Conservation (phyloP, 176 grass and related monocot species). For the Carex myosuroides region DNA sequence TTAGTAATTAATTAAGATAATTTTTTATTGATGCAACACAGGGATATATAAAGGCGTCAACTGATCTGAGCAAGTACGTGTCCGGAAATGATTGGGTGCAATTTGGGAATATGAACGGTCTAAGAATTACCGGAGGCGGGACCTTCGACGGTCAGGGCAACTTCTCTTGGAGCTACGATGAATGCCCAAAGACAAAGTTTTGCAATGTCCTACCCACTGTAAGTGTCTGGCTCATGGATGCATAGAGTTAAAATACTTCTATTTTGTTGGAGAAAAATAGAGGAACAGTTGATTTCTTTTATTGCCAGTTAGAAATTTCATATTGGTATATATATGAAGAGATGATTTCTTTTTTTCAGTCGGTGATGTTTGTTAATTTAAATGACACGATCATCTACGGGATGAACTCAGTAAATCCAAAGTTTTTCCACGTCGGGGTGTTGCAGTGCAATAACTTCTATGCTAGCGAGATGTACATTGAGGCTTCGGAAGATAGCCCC, state of each 20-base stretch:
- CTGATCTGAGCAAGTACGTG: conserved; percentile 41
- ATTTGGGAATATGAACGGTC: conserved; percentile 35
- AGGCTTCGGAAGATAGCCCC: conserved; percentile 37
- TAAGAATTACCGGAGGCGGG: conserved; percentile 44
- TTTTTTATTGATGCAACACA: not conserved
- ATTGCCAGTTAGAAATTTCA: not conserved
- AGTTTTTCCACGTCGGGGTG: conserved; percentile 70
- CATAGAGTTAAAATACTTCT: not conserved
- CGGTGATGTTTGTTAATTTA: not conserved
- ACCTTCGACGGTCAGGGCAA: conserved; percentile 58
- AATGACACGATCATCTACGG: not conserved
- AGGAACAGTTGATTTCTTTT: not conserved
- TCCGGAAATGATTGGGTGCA: conserved; percentile 49
- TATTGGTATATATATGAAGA: not conserved
- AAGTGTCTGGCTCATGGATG: not conserved
- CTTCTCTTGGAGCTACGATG: conserved; percentile 51
- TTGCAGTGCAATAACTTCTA: conserved; percentile 17
- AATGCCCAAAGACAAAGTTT: conserved; percentile 44
- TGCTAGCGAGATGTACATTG: conserved; percentile 29
- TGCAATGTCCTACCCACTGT: conserved; percentile 70
- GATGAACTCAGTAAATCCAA: conserved; percentile 53
- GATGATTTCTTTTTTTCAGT: not conserved
- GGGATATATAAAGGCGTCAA: conserved; percentile 35
- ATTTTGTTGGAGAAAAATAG: not conserved
- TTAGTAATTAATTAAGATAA: not conserved